Conservation (phyloP, 805 yeast species). For the Cyberlindnera euphorbiae region DNA sequence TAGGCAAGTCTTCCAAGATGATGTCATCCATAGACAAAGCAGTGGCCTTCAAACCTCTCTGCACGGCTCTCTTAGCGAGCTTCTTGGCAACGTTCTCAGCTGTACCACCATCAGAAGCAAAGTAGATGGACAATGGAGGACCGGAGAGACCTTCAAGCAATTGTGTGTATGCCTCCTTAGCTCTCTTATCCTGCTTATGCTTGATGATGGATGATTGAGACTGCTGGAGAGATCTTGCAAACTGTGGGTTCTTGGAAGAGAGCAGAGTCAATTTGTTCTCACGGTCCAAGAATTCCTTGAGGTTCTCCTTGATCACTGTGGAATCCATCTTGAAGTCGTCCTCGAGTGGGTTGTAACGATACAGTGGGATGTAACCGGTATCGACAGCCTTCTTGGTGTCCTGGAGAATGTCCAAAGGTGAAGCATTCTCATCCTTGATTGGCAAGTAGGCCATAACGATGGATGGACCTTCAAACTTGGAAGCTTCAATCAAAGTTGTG, state of each 20-base stretch:
- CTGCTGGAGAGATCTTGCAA: constrained; percentile 66
- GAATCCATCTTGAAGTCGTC: constrained; percentile 75
- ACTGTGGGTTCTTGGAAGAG: constrained; percentile 63
- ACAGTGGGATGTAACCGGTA: constrained; percentile 94
- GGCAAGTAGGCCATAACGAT: constrained; percentile 89
- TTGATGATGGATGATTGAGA: constrained; percentile 60
- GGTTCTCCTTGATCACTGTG: constrained; percentile 67
- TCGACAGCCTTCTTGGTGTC: constrained; percentile 89
- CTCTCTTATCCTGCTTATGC: constrained; percentile 55
- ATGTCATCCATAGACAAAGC: constrained; percentile 58
- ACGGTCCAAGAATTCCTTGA: constrained; percentile 78
- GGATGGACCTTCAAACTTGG: constrained; percentile 84
- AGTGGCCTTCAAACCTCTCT: constrained; percentile 45
- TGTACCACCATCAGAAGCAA: constrained; percentile 92
- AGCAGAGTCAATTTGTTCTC: constrained; percentile 83
- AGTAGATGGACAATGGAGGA: constrained; percentile 72
- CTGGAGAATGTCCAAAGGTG: constrained; percentile 69
- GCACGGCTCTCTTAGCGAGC: constrained; percentile 52
- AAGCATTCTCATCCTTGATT: constrained; percentile 54
- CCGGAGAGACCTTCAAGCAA: constrained; percentile 85
- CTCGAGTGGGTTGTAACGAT: constrained; percentile 70
- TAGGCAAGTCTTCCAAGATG: constrained; percentile 48
- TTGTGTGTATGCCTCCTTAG: constrained; percentile 72
- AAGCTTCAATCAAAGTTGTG: constrained; percentile 88
- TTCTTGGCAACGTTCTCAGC: constrained; percentile 76